Evolutionary conservation across 2,329 filamentous ascomycete species (phyloP), one percentile per base, ranked within the genome.

Genomic region (Pseudohalonectria lignicola): DNA sequence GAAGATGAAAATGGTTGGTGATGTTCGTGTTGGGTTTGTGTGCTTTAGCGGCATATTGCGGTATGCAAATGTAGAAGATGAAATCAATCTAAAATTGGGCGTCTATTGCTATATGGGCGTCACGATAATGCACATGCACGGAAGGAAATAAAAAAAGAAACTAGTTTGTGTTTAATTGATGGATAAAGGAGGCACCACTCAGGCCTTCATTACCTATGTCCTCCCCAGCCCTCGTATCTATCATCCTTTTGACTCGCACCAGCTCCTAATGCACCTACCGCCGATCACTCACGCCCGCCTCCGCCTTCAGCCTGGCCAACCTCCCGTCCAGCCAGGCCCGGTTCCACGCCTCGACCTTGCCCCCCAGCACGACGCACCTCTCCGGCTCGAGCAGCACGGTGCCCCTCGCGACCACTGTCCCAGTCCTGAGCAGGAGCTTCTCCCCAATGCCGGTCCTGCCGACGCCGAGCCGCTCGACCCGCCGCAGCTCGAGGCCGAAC

Each of bases 301-400:
- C 72, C 36, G 74, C 71, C 53, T 76, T 78, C 42, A 96, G 57
- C 45, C 75, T 72, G 35, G 68, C 70, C 56, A 94, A 79, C 45
- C 84, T 71, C 2, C 76, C 76, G 12, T 79, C 75, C 34, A 69
- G 68, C 90, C 90, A 96, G 7, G 68, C 68, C 53, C 76, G 79
- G 52, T 96, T 85, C 68, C 87, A 75, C 0, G 65, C 66, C 39
- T 95, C 87, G 32, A 96, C 72, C 61, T 85, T 93, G 0, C 92
- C 92, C 2, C 92, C 92, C n/a, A 95, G 59, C 2, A 94, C 53
- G n/a, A 74, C 69, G 39, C 77, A 79, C 40, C 59, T 76, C 2
- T 62, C 63, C 2, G 85, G 79, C 44, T 86, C 80, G 16, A 98
- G 64, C 57, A 96, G 61, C n/a, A 94, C 51, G 36, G 83, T 72